Evolutionary conservation across 2,329 filamentous ascomycete species (phyloP).

Genomic region (Colletotrichum sp.): DNA sequence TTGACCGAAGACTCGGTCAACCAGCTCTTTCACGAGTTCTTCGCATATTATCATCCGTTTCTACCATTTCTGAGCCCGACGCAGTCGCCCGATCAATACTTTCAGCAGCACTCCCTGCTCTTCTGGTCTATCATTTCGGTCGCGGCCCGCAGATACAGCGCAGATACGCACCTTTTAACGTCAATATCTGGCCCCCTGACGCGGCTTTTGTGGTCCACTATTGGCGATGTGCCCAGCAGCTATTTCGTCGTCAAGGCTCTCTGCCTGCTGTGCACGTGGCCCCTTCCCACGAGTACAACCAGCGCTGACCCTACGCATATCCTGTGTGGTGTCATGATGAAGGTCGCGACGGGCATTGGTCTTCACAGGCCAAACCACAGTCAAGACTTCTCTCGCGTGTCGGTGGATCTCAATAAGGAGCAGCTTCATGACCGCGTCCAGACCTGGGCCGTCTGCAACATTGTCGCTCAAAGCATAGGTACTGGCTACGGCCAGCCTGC

Average conservation of each 20-base stretch:
- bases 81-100: constrained; percentile 75
- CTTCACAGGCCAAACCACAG: constrained; percentile 82
- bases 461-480: constrained; percentile 81
- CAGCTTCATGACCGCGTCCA: constrained; percentile 79
- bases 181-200: constrained; percentile 73
- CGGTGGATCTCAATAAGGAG: constrained; percentile 77
- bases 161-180: constrained; percentile 68
- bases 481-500: constrained; percentile 85
- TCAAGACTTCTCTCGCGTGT: constrained; percentile 81
- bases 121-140: constrained; percentile 87
- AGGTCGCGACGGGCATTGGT: constrained; percentile 83
- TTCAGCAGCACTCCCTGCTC: constrained; percentile 77
- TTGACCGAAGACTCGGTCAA: constrained; percentile 67
- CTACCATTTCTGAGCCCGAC: constrained; percentile 74
- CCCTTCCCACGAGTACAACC: constrained; percentile 80
- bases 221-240: constrained; percentile 77
- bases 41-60: constrained; percentile 77
- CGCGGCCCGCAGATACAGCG: constrained; percentile 72
- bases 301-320: constrained; percentile 84
- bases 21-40: constrained; percentile 76
- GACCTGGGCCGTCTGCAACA: constrained; percentile 87
- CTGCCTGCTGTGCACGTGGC: constrained; percentile 82
- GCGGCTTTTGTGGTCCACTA: constrained; percentile 76
- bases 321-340: constrained; percentile 84
- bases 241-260: constrained; percentile 84